Base-by-base conservation (phyloP, 495 filamentous ascomycete genomes). In the Rhypophila decipiens region DNA sequence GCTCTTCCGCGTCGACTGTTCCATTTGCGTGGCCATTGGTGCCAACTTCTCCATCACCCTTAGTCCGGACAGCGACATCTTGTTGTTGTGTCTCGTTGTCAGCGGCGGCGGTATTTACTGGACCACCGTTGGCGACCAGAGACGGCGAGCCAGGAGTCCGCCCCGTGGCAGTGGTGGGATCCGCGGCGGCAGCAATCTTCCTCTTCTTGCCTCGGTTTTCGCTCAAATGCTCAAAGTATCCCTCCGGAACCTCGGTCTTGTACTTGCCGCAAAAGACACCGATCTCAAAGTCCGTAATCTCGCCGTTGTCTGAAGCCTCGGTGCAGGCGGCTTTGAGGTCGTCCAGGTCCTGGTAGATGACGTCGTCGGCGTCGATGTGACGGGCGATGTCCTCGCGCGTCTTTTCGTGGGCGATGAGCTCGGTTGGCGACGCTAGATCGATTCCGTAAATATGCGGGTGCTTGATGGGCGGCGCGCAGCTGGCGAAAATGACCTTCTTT, bases 181-280 rank as follows among this genome's bases (percentile, higher is more conserved):
- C n/a, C n/a, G n/a, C n/a, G n/a, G n/a, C n/a, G 27, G 7, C 2
- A 13, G 46, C 33, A 4, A 47, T 43, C 69, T 85, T 88, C 53
- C 75, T 74, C 49, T 76, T 83, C 68, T 90, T 80, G 24, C 88
- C 85, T 37, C 88, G 74, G 11, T 90, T 61, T 37, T 73, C 61
- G 65, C 94, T 88, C 4, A 96, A 74, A 57, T 91, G 89, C 42
- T 86, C 79, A 57, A 98, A 94, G 68, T 97, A 96, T 21, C 75
- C 82, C n/a, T 82, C 73, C 1, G 80, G 74, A 3, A 97, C 87
- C 0, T 83, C 83, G 1, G 93, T 99, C 39, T 88, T 72, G 65
- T 97, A 96, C 58, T 79, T 79, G 19, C 94, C 93, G 52, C 87
- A 94, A 74, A 98, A 97, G 13, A 97, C 90, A 50, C 93, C 91